Base-by-base conservation (phyloP, 1,284 basidiomycete genomes). In the Irpex rosettiformis region DNA sequence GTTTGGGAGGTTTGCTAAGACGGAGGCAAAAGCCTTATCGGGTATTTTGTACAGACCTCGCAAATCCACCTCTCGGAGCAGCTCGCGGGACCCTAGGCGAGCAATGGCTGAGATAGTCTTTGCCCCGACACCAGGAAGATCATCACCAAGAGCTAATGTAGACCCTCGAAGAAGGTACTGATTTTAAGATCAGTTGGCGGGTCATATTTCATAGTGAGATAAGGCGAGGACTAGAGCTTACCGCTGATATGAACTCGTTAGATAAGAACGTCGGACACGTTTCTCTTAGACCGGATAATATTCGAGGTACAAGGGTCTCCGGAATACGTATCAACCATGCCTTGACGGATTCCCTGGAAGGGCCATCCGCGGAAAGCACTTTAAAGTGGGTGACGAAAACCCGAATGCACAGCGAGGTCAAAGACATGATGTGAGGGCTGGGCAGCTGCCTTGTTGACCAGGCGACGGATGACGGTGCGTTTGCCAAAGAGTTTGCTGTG, bases 151-250 rank as follows among this genome's bases (percentile, higher is more conserved):
- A 3, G 71, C 65, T 37, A 88, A 69, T 1, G 77, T 73, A 13
- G 70, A 65, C 0, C 86, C 85, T n/a, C 83, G 79, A 37, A 88
- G 63, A 63, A 89, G 84, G 66, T 83, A 78, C 85, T 88, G 24
- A 55, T 30, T 21, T 37, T 3, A 56, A 13, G 13, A 47, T 37
- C 33, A 8, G n/a, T n/a, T 11, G 33, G 33, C 33, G 16, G 10
- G 21, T 22, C 21, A 54, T 42, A 55, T 18, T 27, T 58, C 33
- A 45, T 45, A 45, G 43, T 18, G 8, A 29, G 37, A 18, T 27
- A 45, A 21, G 29, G 55, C 29, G 24, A 37, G 21, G 24, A 7
- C 18, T 10, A 52, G 28, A 30, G 62, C 79, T 59, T 65, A 86
- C 86, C 62, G 83, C 74, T 40, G 76, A 73, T 30, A 89, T 83